A percentile compares a stretch with the other conserved stretches of the same genome.
Evolutionary conservation across 257 asterid species (phyloP).

Genomic region (Marsdenia floribunda): DNA sequence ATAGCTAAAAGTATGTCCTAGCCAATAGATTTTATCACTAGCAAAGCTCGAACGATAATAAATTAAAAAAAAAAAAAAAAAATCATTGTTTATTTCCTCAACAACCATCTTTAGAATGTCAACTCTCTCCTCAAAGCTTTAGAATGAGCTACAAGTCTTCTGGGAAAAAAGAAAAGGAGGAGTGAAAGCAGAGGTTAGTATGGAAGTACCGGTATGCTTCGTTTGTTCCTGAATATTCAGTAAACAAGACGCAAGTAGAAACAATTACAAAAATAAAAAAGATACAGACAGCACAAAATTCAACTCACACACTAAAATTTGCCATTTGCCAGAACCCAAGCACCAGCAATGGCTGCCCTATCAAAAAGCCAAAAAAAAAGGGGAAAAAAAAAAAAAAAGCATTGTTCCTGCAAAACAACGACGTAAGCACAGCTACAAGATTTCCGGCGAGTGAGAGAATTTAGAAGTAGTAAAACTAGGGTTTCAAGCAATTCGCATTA

Average conservation of each 20-base stretch:
- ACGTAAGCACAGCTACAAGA: neutral
- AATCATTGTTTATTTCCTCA: too few species aligned
- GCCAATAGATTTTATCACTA: neutral
- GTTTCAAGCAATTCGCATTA: constrained; percentile 5
- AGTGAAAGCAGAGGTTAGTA: too few species aligned
- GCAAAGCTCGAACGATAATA: neutral
- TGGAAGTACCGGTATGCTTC: too few species aligned
- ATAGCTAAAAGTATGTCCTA: neutral
- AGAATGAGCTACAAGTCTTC: too few species aligned
- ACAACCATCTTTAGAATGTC: too few species aligned
- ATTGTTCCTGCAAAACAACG: neutral
- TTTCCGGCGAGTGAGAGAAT: neutral
- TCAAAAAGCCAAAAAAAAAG: neutral
- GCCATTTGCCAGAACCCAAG: neutral
- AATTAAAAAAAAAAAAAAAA: too few species aligned
- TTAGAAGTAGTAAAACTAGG: constrained; percentile 5
- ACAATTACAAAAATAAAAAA: neutral
- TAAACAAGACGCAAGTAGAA: neutral
- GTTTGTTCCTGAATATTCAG: too few species aligned
- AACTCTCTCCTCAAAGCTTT: too few species aligned
- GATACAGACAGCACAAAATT: neutral
- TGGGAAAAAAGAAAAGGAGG: too few species aligned
- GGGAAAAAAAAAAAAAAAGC: too few species aligned
- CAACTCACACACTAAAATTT: neutral
- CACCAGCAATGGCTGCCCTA: neutral